Percentiles rank a stretch among this genome's conserved stretches.
phyloP scores from a whole-genome alignment of 1,284 basidiomycete species.

The Apiotrichum sp. region DNA sequence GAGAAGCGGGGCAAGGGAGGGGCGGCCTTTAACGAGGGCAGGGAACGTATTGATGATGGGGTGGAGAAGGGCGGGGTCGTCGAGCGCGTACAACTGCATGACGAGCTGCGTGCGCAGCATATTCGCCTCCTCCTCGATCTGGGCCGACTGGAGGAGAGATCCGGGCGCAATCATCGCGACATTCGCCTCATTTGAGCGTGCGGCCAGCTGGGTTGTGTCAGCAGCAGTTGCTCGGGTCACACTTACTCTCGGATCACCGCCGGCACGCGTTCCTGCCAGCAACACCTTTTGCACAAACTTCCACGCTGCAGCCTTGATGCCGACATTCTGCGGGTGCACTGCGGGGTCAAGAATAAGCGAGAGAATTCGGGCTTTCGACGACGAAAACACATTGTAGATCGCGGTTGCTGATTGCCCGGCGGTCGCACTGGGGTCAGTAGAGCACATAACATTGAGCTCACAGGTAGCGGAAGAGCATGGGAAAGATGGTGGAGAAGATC shows the following conservation, averaged over 20 bases:
- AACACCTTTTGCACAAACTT: slow-evolving; percentile 90
- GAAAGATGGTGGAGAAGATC: slow-evolving; percentile 80
- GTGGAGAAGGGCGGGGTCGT: slow-evolving; percentile 74
- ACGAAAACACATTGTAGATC: slow-evolving; percentile 58
- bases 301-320: slow-evolving; percentile 76
- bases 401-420: slow-evolving; percentile 48
- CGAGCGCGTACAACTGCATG: slow-evolving; percentile 66
- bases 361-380: slow-evolving; percentile 70
- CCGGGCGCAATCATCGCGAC: slow-evolving; percentile 44
- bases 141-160: slow-evolving; percentile 68
- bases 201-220: slow-evolving; percentile 17
- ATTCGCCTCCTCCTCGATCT: slow-evolving; percentile 77
- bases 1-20: slow-evolving; percentile 67
- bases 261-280: slow-evolving; percentile 77
- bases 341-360: slow-evolving; percentile 37
- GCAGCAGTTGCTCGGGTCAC: too few species aligned
- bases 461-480: slow-evolving; percentile 77
- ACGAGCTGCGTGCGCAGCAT: slow-evolving; percentile 74
- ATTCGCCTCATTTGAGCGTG: slow-evolving; percentile 25
- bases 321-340: slow-evolving; percentile 54
- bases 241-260: slow-evolving; percentile 71
- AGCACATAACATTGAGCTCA: slow-evolving; percentile 47
- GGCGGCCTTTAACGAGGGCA: slow-evolving; percentile 71
- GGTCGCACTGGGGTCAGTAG: slow-evolving; percentile 20
- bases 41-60: slow-evolving; percentile 83